Evolutionary conservation across 257 asterid species (phyloP).

Genomic region (Forsythia viridissima): DNA sequence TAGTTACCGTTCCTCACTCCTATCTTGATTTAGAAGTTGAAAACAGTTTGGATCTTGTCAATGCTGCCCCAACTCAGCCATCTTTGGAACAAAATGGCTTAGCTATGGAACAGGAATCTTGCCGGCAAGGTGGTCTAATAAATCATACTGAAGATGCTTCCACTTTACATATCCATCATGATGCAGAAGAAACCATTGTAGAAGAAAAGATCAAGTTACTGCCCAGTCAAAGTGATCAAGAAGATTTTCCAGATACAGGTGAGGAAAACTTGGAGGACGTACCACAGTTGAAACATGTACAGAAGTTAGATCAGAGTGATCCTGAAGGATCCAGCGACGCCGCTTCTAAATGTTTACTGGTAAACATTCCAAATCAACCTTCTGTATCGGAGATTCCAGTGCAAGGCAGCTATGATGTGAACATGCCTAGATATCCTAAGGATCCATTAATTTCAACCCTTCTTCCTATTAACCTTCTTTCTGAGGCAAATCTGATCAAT

Average conservation of each 20-base stretch:
- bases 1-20: slow-evolving; percentile 22
- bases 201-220: slow-evolving; percentile 32
- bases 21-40: slow-evolving; percentile 32
- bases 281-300: slow-evolving; percentile 28
- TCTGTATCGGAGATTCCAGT: slow-evolving; percentile 36
- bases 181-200: slow-evolving; percentile 30
- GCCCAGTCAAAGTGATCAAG: slow-evolving; percentile 22
- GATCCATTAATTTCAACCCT: slow-evolving; percentile 34
- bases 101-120: slow-evolving; percentile 37
- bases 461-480: slow-evolving; percentile 36
- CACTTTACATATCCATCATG: slow-evolving; percentile 17
- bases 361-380: slow-evolving; percentile 29
- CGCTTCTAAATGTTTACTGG: slow-evolving; percentile 27
- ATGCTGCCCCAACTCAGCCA: slow-evolving; percentile 30
- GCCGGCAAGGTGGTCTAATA: slow-evolving; percentile 23
- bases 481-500: slow-evolving; percentile 36
- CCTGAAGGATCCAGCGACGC: slow-evolving; percentile 26
- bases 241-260: slow-evolving; percentile 32
- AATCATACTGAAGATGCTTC: slow-evolving; percentile 27
- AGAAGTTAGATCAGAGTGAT: slow-evolving; percentile 30
- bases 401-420: slow-evolving; percentile 23
- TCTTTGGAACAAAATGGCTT: slow-evolving; percentile 32
- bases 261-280: slow-evolving; percentile 30
- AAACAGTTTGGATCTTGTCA: slow-evolving; percentile 23
- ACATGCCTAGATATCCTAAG: slow-evolving; percentile 29